Base-by-base conservation (phyloP, 768 basidiomycete species). In the Termitomyces sp. region DNA sequence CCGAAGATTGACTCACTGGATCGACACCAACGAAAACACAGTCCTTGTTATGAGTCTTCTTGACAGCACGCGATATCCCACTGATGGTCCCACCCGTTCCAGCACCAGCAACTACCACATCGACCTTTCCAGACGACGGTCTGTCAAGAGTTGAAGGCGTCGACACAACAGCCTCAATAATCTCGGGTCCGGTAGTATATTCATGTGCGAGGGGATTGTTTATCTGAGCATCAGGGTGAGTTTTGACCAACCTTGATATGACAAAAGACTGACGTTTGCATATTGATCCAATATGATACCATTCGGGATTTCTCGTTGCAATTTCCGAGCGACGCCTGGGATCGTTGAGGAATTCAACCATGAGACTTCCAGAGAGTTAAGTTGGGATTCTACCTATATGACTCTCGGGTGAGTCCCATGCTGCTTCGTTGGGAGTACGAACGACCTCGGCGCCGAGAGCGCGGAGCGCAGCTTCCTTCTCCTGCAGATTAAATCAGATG, bases 41-140 rank as follows among this genome's bases (percentile, higher is more conserved):
- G 3, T 82, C 75, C 28, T 80, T 71, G 64, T 94, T 94, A 66
- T 93, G 89, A 10, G 71, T 75, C 68, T 84, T 88, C 78, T 89
- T 91, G 63, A 96, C 74, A 3, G 87, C 87, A 15, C 86, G 79
- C 17, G 91, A 86, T 48, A 91, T 68, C 1, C 96, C 96, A n/a
- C 91, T 91, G 59, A 99, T 74, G 0, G 96, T 98, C 11, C 96
- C 96, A 14, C 97, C 96, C 1, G 97, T 99, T 14, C 97, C 97
- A 10, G 95, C 91, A 3, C 91, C 86, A 8, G 86, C 91, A 21
- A 97, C 71, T 50, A 98, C 73, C 1, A 84, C 86, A 66, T 95
- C 88, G 23, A 98, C 84, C 67, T 88, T 86, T 50, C 79, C 78
- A 33, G 85, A 87, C 0, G 89, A 91, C 0, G 83, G 84, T 49